phyloP scores from a whole-genome alignment of 2,329 filamentous ascomycete species.

The Fusarium sp. region DNA sequence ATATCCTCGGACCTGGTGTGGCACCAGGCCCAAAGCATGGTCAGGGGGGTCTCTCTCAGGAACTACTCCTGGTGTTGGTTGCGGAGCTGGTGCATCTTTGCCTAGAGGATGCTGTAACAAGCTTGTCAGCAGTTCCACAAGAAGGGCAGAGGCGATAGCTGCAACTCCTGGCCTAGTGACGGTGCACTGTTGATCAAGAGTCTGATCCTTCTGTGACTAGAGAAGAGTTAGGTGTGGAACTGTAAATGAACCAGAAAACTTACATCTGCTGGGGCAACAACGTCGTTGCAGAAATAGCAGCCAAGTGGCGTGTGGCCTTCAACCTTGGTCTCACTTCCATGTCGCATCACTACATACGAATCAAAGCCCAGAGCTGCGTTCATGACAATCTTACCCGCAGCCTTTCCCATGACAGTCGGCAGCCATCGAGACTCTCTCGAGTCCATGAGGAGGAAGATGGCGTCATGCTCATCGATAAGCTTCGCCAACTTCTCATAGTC shows the following conservation, averaged over 20 bases:
- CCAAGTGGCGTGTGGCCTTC: constrained; percentile 77
- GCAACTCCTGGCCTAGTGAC: constrained; percentile 94
- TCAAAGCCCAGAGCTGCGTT: constrained; percentile 97
- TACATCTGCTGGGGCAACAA: constrained; percentile 93
- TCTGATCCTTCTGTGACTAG: constrained; percentile 92
- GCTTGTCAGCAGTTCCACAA: constrained; percentile 90
- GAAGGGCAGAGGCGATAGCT: constrained; percentile 87
- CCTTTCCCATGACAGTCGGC: constrained; percentile 95
- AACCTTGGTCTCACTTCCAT: constrained; percentile 74
- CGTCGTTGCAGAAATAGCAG: constrained; percentile 99
- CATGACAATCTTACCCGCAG: constrained; percentile 92
- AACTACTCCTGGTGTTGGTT: constrained; percentile 49
- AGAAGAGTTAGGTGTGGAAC: constrained; percentile 5
- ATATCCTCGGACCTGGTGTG: constrained; percentile 84
- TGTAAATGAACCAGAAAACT: constrained; percentile 51
- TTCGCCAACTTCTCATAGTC: constrained; percentile 81
- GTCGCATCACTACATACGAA: constrained; percentile 96
- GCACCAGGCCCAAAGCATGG: constrained; percentile 75
- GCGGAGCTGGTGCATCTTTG: constrained; percentile 69
- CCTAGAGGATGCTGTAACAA: constrained; percentile 86
- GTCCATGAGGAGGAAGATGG: constrained; percentile 96
- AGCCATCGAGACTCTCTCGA: constrained; percentile 95
- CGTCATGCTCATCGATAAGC: constrained; percentile 87
- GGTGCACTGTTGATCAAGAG: constrained; percentile 97
- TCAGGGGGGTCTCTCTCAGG: constrained; percentile 67